These are phyloP conservation scores for Huntiella abstrusa DNA, from an alignment of 2,329 filamentous ascomycete genomes.

Conservation along the genomic window DNA sequence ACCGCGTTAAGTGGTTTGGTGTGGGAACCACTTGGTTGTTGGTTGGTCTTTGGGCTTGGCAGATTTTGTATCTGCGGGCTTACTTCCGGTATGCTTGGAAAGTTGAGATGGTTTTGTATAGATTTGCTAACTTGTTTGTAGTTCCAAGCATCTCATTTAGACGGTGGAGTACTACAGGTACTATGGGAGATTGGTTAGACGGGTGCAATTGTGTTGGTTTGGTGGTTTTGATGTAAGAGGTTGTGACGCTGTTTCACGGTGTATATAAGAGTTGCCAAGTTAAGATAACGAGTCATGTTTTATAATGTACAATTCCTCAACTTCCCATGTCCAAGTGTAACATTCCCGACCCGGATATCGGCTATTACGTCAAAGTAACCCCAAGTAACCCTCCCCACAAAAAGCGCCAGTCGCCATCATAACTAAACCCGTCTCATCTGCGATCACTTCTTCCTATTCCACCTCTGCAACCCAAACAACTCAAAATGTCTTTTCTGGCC, in stretches of 20 bases:
- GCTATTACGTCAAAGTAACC: too few relatives aligned
- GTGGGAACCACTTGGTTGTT: conserved; percentile 84
- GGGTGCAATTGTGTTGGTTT: too few relatives aligned
- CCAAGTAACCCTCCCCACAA: conserved; percentile 6
- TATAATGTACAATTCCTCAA: too few relatives aligned
- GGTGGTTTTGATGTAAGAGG: too few relatives aligned
- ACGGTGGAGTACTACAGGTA: background rate
- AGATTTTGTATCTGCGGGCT: conserved; percentile 90
- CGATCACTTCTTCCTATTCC: background rate
- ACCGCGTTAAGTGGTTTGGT: conserved; percentile 96
- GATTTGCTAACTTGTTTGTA: conserved; percentile 17
- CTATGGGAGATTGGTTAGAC: too few relatives aligned
- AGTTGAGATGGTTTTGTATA: too few relatives aligned
- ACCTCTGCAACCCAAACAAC: background rate
- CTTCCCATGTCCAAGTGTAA: too few relatives aligned
- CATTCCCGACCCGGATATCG: too few relatives aligned
- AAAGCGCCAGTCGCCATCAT: background rate
- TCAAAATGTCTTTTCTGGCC: background rate
- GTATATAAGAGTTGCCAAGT: too few relatives aligned
- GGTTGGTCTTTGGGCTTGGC: conserved; percentile 78
- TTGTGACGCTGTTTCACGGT: too few relatives aligned
- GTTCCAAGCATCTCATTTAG: conserved; percentile 52
- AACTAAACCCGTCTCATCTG: too few relatives aligned
- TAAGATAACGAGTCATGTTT: too few relatives aligned
- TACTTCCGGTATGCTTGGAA: conserved; percentile 56